Conservation (phyloP, 169 alveolate genomes). For the Ichthyophthirius multifiliis region DNA sequence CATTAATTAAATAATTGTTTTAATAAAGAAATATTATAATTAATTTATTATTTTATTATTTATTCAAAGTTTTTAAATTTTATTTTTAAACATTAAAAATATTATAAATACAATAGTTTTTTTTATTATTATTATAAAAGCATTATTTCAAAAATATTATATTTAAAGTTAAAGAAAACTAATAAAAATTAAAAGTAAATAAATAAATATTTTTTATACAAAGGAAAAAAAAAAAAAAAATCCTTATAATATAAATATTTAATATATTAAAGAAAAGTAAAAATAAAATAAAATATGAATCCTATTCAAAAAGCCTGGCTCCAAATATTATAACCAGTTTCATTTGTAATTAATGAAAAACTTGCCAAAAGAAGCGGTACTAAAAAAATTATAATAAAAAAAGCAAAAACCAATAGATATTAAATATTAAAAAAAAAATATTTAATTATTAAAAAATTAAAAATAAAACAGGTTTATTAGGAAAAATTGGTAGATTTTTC, state of each 20-base stretch:
- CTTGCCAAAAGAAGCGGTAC: slow-evolving; percentile 42
- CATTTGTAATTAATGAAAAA: slow-evolving; percentile 33
- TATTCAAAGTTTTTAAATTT: too few relatives aligned
- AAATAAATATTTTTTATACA: too few relatives aligned
- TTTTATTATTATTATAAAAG: too few relatives aligned
- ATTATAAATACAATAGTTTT: too few relatives aligned
- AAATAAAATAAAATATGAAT: slow-evolving; percentile 28
- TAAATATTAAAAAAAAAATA: neutral
- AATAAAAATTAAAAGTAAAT: too few relatives aligned
- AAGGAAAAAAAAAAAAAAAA: too few relatives aligned
- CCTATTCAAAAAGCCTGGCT: slow-evolving; percentile 48
- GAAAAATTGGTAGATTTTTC: slow-evolving; percentile 42
- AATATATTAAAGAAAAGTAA: neutral
- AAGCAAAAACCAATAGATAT: neutral
- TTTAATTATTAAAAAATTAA: neutral
- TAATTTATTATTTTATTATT: too few relatives aligned
- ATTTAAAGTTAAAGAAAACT: too few relatives aligned
- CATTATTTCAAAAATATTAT: too few relatives aligned
- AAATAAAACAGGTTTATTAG: slow-evolving; percentile 7
- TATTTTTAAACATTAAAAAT: too few relatives aligned
- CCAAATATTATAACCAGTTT: slow-evolving; percentile 15
- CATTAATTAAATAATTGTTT: too few relatives aligned
- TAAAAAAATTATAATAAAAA: neutral
- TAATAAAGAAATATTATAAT: too few relatives aligned
- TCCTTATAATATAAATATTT: neutral